phyloP scores from a whole-genome alignment of 2,329 filamentous ascomycete species.

The Onygenales sp. region DNA sequence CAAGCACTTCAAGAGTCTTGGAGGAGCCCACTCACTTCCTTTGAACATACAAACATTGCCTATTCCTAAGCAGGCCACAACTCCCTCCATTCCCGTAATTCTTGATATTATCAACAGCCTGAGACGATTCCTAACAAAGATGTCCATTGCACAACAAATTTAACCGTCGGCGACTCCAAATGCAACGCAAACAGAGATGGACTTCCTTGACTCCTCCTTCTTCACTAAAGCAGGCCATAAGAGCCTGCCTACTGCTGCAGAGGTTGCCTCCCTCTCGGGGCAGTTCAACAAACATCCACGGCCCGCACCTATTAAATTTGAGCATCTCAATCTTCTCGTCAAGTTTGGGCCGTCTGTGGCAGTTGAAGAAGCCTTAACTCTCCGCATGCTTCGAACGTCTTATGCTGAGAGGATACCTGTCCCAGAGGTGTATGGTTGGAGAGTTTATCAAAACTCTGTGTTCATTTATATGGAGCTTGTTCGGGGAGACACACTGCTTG shows the following conservation, averaged over 20 bases:
- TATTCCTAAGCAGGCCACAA: no score
- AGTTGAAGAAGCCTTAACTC: conserved; percentile 16
- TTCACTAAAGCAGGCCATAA: conserved; percentile 13
- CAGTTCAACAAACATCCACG: conserved; percentile 7
- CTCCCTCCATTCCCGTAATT: background rate
- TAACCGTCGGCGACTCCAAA: background rate
- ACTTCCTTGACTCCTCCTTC: conserved; percentile 19
- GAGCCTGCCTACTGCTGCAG: conserved; percentile 14
- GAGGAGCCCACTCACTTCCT: no score
- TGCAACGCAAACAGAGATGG: conserved; percentile 12
- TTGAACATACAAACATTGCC: no score
- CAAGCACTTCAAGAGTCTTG: no score
- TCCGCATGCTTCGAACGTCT: conserved; percentile 14
- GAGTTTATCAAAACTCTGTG: conserved; percentile 13
- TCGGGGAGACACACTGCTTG: conserved; percentile 16
- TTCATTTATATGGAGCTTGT: conserved; percentile 28
- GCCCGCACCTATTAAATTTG: conserved; percentile 11
- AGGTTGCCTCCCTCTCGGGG: conserved; percentile 13
- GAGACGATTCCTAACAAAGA: background rate
- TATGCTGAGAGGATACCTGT: conserved; percentile 21
- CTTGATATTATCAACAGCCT: background rate
- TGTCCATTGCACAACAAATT: conserved; percentile 4
- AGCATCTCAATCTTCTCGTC: conserved; percentile 15
- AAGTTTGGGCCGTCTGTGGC: conserved; percentile 16
- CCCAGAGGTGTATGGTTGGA: conserved; percentile 30